phyloP scores from a whole-genome alignment of 345 rosid species.

The Lepidium didymum region DNA sequence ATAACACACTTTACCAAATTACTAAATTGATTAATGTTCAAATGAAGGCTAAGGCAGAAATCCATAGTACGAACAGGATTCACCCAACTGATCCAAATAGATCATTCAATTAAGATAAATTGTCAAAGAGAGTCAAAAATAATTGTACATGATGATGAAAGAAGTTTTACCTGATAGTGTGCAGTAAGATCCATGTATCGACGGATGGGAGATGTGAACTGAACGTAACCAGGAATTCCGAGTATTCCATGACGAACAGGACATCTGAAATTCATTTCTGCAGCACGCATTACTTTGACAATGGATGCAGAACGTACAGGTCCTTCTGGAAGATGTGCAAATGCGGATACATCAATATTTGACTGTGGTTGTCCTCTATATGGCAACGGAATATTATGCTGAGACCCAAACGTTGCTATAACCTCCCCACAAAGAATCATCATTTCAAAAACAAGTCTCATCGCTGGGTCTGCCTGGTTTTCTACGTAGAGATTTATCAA shows the following conservation, averaged over 20 bases:
- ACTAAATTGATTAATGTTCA: background rate
- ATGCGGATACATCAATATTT: slow-evolving; percentile 69
- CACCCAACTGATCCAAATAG: background rate
- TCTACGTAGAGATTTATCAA: slow-evolving; percentile 73
- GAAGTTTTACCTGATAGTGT: slow-evolving; percentile 67
- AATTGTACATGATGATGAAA: background rate
- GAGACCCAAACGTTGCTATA: slow-evolving; percentile 73
- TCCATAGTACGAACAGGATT: background rate
- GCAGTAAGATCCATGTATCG: slow-evolving; percentile 95
- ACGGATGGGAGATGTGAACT: slow-evolving; percentile 96
- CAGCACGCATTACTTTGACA: slow-evolving; percentile 79
- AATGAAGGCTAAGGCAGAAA: background rate
- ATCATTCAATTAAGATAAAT: background rate
- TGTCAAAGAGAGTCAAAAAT: background rate
- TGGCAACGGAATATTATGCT: slow-evolving; percentile 72
- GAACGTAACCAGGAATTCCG: slow-evolving; percentile 94
- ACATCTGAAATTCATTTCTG: slow-evolving; percentile 77
- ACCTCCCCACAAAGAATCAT: slow-evolving; percentile 97
- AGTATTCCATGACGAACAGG: slow-evolving; percentile 85
- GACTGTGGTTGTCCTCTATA: slow-evolving; percentile 98
- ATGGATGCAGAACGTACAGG: slow-evolving; percentile 77
- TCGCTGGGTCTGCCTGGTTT: slow-evolving; percentile 83
- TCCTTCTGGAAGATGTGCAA: slow-evolving; percentile 91
- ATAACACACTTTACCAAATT: background rate
- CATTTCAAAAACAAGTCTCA: slow-evolving; percentile 96